Base-by-base conservation (phyloP, 179 eudicot genomes). In the Spinacia oleracea region DNA sequence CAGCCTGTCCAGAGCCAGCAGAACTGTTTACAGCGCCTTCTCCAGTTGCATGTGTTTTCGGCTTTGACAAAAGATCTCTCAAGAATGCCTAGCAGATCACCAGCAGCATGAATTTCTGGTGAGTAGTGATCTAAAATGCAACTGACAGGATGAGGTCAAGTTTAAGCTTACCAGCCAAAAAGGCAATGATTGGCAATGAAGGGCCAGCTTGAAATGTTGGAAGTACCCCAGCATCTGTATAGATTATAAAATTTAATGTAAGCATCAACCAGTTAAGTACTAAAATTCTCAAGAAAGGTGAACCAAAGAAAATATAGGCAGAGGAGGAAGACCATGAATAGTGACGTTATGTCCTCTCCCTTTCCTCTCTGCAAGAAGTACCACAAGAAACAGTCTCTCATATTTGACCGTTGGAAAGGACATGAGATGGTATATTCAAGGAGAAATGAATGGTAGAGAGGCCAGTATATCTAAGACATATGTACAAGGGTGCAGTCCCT, bases 171-270 rank as follows among this genome's bases (percentile, higher is more conserved):
- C 99, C 99, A 91, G 94, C 99, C 99, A 96, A 84, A 94, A 96
- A 62, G 83, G 78, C 53, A 96, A 85, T 71, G 98, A 84, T 32
- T 92, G 97, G 81, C 84, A 90, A 80, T 96, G 98, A 74, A 94
- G 88, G 34, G 80, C 87, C 76, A 96, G 83, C 87, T 88, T 94
- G 78, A 73, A 85, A 83, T 96, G 97, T 87, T 90, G 97, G 82
- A 90, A 96, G 86, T 85, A 96, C 6, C 93, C 93, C 80, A 94
- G 88, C 99, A 96, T 91, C 99, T 96, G 96, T 70, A 85, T 46
- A 77, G 31, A 60, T 5, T 51, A 23, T n/a, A 27, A 34, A 79
- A 31, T 63, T 35, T 21, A 11, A 74, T 12, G 21, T 27, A 71
- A 81, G 48, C 72, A 31, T 9, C 59, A 68, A 59, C 67, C 43